Conservation (phyloP, 164 flowering plant species). For the Magnolia changhungtana region DNA sequence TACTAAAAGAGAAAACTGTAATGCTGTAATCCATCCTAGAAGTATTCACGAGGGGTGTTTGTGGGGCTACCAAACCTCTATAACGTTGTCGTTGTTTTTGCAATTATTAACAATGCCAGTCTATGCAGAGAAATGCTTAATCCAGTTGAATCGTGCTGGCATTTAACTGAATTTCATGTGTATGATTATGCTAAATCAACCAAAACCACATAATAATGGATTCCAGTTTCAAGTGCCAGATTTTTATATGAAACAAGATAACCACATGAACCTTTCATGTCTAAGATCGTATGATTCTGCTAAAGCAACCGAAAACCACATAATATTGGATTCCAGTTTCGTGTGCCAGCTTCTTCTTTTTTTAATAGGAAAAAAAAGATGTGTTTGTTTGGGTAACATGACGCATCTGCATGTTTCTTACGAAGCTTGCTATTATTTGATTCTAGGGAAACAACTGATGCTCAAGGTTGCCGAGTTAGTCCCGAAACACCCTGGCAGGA, state of each 20-base stretch:
- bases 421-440: neutral
- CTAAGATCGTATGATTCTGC: neutral
- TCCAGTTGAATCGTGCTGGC: too few relatives aligned
- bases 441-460: constrained; percentile 86
- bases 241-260: too few relatives aligned
- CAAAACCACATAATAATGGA: too few relatives aligned
- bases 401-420: neutral
- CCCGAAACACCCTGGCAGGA: constrained; percentile 79
- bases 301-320: neutral
- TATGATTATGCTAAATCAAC: neutral
- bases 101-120: too few relatives aligned
- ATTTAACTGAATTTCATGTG: too few relatives aligned
- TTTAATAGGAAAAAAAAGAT: neutral
- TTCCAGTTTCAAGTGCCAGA: too few relatives aligned
- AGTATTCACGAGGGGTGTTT: too few relatives aligned
- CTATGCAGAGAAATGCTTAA: too few relatives aligned
- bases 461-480: constrained; percentile 78
- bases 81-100: too few relatives aligned
- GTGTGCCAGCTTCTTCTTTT: neutral
- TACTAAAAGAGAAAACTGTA: too few relatives aligned
- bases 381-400: neutral
- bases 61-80: too few relatives aligned
- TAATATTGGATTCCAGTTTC: neutral
- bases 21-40: too few relatives aligned
- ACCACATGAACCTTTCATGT: neutral